Percentiles rank a stretch among this genome's conserved stretches.
These are phyloP conservation scores for Rehmannia glutinosa DNA, from an alignment of 257 asterid genomes.

Conservation along the genomic window DNA sequence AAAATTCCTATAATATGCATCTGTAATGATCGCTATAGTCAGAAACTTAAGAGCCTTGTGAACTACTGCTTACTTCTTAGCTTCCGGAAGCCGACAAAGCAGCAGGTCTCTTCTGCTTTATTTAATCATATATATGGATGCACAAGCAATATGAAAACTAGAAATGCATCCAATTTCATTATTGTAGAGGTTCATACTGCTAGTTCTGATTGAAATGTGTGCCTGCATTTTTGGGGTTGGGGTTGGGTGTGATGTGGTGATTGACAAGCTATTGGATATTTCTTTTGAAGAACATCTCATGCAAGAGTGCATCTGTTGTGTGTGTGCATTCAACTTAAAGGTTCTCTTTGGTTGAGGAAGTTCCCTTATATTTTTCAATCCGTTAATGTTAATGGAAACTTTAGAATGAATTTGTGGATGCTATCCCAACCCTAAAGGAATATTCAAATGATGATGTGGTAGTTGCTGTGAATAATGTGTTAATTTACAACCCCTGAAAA, in stretches of 20 bases:
- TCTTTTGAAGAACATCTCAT: not conserved
- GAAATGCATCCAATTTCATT: slow-evolving; percentile 2
- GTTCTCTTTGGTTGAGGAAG: not conserved
- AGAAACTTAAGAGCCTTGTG: slow-evolving; percentile 95
- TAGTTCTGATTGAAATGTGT: no score
- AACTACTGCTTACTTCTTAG: slow-evolving; percentile 83
- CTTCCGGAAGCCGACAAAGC: slow-evolving; percentile 95
- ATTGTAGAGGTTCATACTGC: no score
- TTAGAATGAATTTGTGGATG: not conserved
- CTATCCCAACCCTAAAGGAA: not conserved
- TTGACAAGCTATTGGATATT: no score
- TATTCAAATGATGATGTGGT: not conserved
- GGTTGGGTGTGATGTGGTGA: not conserved
- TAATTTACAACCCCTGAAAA: not conserved
- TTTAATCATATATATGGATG: slow-evolving; percentile 6
- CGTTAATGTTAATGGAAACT: not conserved
- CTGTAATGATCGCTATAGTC: slow-evolving; percentile 97
- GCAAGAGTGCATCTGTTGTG: not conserved
- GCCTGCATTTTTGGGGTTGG: slow-evolving; percentile 4
- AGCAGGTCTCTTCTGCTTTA: slow-evolving; percentile 58
- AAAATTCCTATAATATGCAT: slow-evolving; percentile 95
- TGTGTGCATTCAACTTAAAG: not conserved
- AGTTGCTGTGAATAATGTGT: not conserved
- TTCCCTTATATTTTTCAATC: not conserved
- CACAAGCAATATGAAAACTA: slow-evolving; percentile 9